Conservation (phyloP, 1,284 basidiomycete genomes). For the Cryptococcus floricola region DNA sequence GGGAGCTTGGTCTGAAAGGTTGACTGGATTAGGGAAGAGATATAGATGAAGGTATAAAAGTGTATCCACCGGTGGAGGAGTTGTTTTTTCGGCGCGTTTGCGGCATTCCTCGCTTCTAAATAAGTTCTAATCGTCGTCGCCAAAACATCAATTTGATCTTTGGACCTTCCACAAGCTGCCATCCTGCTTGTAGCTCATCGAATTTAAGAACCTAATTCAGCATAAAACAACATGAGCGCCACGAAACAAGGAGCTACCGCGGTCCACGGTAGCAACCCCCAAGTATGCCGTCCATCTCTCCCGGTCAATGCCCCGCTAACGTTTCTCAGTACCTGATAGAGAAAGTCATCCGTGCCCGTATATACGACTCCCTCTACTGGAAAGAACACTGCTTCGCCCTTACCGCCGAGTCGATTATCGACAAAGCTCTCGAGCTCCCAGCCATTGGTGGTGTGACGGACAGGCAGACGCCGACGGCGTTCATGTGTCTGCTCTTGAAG, state of each 20-base stretch:
- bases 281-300: conserved; percentile 53
- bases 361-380: conserved; percentile 95
- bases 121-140: background rate
- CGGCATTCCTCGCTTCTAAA: background rate
- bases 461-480: conserved; percentile 87
- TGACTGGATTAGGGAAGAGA: background rate
- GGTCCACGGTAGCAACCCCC: conserved; percentile 93
- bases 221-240: background rate
- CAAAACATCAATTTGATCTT: no score
- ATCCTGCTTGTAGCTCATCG: background rate
- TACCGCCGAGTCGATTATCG: conserved; percentile 90
- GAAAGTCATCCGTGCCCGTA: conserved; percentile 90
- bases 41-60: background rate
- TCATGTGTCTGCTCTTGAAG: conserved; percentile 86
- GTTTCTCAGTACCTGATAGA: conserved; percentile 81
- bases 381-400: conserved; percentile 94
- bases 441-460: conserved; percentile 85
- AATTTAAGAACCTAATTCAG: background rate
- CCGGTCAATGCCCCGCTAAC: background rate
- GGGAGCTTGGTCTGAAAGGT: no score
- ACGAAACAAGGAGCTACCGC: conserved; percentile 34
- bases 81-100: background rate
- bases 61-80: background rate
- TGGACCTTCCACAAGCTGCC: background rate
- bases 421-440: conserved; percentile 78